A percentile compares a stretch with the other conserved stretches of the same genome.
These are phyloP conservation scores for Neurospora crassa DNA, from an alignment of 2,329 filamentous ascomycete species.

Conservation along the genomic window DNA sequence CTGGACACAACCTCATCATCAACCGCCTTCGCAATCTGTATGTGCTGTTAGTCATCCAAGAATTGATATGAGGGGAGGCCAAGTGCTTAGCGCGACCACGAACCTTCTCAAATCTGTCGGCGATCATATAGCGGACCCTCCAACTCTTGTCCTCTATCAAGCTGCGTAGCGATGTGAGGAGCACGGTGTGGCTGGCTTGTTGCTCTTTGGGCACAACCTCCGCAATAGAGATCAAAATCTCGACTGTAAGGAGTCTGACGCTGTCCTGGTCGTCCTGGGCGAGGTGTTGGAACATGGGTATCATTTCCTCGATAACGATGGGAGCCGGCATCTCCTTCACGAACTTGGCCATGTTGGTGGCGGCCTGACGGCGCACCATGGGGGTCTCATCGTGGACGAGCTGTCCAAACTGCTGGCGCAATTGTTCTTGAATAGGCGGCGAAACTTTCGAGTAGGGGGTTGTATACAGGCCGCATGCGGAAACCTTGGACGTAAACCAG, in stretches of 20 bases:
- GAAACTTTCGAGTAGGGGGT: slow-evolving; percentile 88
- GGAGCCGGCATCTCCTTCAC: slow-evolving; percentile 91
- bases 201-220: slow-evolving; percentile 98
- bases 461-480: slow-evolving; percentile 90
- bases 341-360: slow-evolving; percentile 94
- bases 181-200: slow-evolving; percentile 88
- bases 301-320: slow-evolving; percentile 96
- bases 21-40: slow-evolving; percentile 90
- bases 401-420: slow-evolving; percentile 83
- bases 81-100: slow-evolving; percentile 3
- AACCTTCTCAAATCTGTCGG: slow-evolving; percentile 95
- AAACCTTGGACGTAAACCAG: slow-evolving; percentile 99
- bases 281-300: slow-evolving; percentile 95
- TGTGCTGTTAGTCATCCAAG: slow-evolving; percentile 12
- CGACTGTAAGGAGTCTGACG: slow-evolving; percentile 88
- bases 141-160: slow-evolving; percentile 99
- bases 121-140: slow-evolving; percentile 98
- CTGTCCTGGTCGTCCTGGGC: slow-evolving; percentile 96
- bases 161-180: slow-evolving; percentile 81
- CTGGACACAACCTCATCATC: slow-evolving; percentile 92
- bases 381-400: slow-evolving; percentile 97
- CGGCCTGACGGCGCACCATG: slow-evolving; percentile 95
- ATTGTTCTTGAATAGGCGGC: slow-evolving; percentile 75
- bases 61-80: not conserved
- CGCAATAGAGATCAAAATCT: slow-evolving; percentile 91